Base-by-base conservation (phyloP, 768 basidiomycete genomes). In the Sarcodon aspratus region DNA sequence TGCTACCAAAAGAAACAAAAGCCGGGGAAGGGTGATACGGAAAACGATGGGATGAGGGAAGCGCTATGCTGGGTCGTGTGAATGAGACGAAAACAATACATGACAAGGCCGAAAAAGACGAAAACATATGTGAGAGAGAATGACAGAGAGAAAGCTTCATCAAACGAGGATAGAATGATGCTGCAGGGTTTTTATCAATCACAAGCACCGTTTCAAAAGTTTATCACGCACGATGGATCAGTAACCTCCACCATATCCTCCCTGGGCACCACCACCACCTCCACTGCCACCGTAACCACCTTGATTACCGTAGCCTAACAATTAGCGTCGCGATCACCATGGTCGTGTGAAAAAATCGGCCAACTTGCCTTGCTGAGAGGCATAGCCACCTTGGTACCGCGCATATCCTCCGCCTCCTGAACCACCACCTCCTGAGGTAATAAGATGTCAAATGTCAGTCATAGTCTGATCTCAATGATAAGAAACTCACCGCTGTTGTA, bases 191-290 rank as follows among this genome's bases (percentile, higher is more conserved):
- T 27, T 27, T 27, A 27, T 27, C 21, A 27, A 5, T 27, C 21
- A 27, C 21, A 27, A 27, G 5, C 21, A 27, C 5, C 21, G 21
- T 27, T 27, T 27, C 21, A 27, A 3, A 18, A 12, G 48, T 52
- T 47, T 33, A 49, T 18, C 36, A 31, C 47, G 43, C 47, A 32
- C 47, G 37, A 33, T 9, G 33, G 44, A 35, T 61, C 57, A 63
- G 58, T 66, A 68, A 48, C 64, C 62, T 35, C 69, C 64, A 32
- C 59, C 52, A 18, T 61, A 59, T 35, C 66, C 66, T 42, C 53
- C 55, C 35, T 57, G 49, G 43, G 55, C 61, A 32, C 55, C 54
- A 50, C 57, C 61, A 48, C 59, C 54, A 33, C 53, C 56, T 46
- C 61, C 63, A 46, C 61, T 59, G 44, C 66, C 63, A 6, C 62